Evolutionary conservation across 164 flowering plant genomes (phyloP).

Genomic region (Vitis amurensis): DNA sequence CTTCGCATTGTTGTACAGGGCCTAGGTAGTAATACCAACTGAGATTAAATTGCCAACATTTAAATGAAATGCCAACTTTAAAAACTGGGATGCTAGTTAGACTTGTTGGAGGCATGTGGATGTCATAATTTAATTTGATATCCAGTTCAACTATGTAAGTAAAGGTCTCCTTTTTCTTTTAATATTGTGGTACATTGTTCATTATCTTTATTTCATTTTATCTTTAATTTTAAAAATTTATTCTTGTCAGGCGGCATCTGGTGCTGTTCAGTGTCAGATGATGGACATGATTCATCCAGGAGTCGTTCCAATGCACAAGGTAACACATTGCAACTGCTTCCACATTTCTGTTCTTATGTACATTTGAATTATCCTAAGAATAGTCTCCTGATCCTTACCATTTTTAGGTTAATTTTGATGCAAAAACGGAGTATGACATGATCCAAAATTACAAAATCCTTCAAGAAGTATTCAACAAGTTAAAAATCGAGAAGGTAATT

Average conservation of each 20-base stretch:
- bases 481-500: conserved; percentile 79
- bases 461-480: conserved; percentile 83
- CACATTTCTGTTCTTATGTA: not conserved
- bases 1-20: no score
- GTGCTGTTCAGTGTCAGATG: conserved; percentile 95
- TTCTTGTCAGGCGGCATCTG: conserved; percentile 76
- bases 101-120: no score
- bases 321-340: conserved; percentile 11
- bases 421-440: conserved; percentile 90
- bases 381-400: not conserved
- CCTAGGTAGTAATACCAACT: no score
- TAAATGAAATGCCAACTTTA: no score
- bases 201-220: no score
- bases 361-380: not conserved
- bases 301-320: conserved; percentile 96
- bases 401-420: conserved; percentile 82
- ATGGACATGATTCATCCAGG: conserved; percentile 90
- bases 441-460: conserved; percentile 92
- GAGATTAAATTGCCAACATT: no score
- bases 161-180: no score
- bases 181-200: no score
- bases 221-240: not conserved
- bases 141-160: no score
- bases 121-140: no score
- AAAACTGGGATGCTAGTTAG: no score